These are phyloP conservation scores for Boletus insuetus DNA, from an alignment of 768 basidiomycete genomes.

Conservation along the genomic window DNA sequence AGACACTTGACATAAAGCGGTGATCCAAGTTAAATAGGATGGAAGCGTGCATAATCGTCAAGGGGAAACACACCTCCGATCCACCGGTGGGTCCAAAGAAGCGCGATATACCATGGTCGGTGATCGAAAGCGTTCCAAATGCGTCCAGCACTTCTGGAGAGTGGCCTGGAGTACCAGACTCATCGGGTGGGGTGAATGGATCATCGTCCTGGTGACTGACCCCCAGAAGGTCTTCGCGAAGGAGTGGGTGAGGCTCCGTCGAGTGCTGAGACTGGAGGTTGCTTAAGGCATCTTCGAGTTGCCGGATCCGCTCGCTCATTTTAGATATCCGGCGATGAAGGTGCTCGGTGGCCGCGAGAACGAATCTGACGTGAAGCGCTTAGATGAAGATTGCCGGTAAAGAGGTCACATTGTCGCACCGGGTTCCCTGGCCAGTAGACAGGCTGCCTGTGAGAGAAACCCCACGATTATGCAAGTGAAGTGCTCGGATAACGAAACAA, in stretches of 20 bases:
- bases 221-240: slow-evolving; percentile 50
- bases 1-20: slow-evolving; percentile 29
- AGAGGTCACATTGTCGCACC: slow-evolving; percentile 37
- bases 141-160: slow-evolving; percentile 49
- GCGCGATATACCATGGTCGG: slow-evolving; percentile 56
- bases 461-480: background rate
- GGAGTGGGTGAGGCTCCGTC: slow-evolving; percentile 56
- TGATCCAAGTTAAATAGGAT: slow-evolving; percentile 8
- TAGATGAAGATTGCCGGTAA: slow-evolving; percentile 4
- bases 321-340: slow-evolving; percentile 54
- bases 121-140: slow-evolving; percentile 60
- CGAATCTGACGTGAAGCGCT: slow-evolving; percentile 38
- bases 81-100: slow-evolving; percentile 70
- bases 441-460: slow-evolving; percentile 49
- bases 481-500: slow-evolving; percentile 10
- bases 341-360: slow-evolving; percentile 64
- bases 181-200: slow-evolving; percentile 23
- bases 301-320: slow-evolving; percentile 53
- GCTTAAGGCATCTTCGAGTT: slow-evolving; percentile 60
- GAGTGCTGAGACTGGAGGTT: slow-evolving; percentile 49
- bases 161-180: slow-evolving; percentile 8
- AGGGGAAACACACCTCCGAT: slow-evolving; percentile 50
- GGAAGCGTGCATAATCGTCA: slow-evolving; percentile 6
- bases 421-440: slow-evolving; percentile 77
- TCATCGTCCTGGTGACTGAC: slow-evolving; percentile 31